Evolutionary conservation across 768 basidiomycete genomes (phyloP).

Genomic region (Lactifluus rugatus): DNA sequence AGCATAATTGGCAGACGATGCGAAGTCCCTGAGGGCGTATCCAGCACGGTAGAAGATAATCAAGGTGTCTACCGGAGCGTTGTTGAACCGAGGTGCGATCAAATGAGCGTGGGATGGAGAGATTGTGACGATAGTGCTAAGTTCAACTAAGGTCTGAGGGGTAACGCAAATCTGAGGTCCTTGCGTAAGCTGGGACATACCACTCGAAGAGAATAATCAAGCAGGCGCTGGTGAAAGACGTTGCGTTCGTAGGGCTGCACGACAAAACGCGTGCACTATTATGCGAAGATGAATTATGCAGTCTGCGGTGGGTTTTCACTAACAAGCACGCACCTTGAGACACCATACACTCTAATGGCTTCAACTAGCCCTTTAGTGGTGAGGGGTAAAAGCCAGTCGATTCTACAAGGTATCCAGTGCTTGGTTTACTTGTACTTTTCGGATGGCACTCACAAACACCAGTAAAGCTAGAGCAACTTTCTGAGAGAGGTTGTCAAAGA

Average conservation of each 20-base stretch:
- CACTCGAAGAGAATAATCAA: constrained; percentile 80
- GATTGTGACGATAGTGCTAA: constrained; percentile 40
- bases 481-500: constrained; percentile 75
- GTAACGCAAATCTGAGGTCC: constrained; percentile 52
- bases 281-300: background rate
- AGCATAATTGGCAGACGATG: constrained; percentile 36
- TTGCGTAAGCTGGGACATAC: constrained; percentile 37
- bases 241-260: constrained; percentile 84
- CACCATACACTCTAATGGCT: constrained; percentile 67
- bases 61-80: constrained; percentile 54
- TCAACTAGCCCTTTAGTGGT: constrained; percentile 59
- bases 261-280: constrained; percentile 66
- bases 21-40: constrained; percentile 69
- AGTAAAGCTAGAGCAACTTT: constrained; percentile 31
- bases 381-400: constrained; percentile 57
- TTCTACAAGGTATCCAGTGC: constrained; percentile 51
- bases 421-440: background rate
- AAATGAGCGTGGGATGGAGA: constrained; percentile 35
- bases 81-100: constrained; percentile 29
- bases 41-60: constrained; percentile 87
- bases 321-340: constrained; percentile 34
- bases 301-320: background rate
- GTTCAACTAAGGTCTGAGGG: constrained; percentile 66
- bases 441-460: background rate
- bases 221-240: constrained; percentile 83